Evolutionary conservation across 805 yeast genomes (phyloP).

Genomic region (Cyberlindnera euphorbiiphila): DNA sequence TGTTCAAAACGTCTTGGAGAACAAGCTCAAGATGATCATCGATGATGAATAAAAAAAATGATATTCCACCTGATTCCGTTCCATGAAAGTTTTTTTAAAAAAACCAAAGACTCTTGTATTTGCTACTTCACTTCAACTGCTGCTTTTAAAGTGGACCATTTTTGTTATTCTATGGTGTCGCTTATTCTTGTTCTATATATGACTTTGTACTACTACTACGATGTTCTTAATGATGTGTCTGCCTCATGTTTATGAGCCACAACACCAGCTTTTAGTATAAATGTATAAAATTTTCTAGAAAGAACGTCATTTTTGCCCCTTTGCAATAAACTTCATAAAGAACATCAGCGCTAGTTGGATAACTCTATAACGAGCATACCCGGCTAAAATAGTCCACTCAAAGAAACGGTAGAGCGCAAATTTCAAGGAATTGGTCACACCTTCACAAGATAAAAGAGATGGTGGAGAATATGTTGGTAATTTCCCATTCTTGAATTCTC

Average conservation of each 20-base stretch:
- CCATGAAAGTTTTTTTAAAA: not conserved
- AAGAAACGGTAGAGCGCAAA: slow-evolving; percentile 19
- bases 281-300: too few relatives aligned
- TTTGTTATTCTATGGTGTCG: too few relatives aligned
- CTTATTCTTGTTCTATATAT: too few relatives aligned
- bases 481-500: slow-evolving; percentile 8
- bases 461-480: slow-evolving; percentile 5
- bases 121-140: too few relatives aligned
- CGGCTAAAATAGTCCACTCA: slow-evolving; percentile 20
- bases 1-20: slow-evolving; percentile 31
- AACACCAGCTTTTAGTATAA: too few relatives aligned
- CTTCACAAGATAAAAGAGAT: slow-evolving; percentile 7
- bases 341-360: slow-evolving; percentile 8
- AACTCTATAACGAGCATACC: slow-evolving; percentile 10
- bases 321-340: slow-evolving; percentile 7
- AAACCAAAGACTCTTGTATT: not conserved
- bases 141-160: too few relatives aligned
- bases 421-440: slow-evolving; percentile 3
- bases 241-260: too few relatives aligned
- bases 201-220: too few relatives aligned
- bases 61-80: not conserved
- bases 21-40: slow-evolving; percentile 35
- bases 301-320: slow-evolving; percentile 14
- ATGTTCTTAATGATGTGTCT: too few relatives aligned
- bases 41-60: slow-evolving; percentile 28